phyloP scores from a whole-genome alignment of 2,329 filamentous ascomycete genomes.

The Paecilomyces sp. region DNA sequence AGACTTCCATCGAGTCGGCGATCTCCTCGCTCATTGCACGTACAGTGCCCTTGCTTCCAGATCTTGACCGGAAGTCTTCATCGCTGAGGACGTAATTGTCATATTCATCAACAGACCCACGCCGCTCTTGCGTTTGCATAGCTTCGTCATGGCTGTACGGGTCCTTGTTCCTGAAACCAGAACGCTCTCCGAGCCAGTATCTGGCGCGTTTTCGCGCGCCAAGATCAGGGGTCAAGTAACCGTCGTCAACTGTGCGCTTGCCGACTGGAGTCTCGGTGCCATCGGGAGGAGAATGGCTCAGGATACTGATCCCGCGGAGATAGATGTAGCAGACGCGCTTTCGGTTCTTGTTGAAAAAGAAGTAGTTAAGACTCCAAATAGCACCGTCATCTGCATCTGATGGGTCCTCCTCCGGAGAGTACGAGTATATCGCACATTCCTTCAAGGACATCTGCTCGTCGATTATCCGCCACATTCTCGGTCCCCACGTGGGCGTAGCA shows the following conservation, averaged over 20 bases:
- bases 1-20: constrained; percentile 48
- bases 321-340: constrained; percentile 95
- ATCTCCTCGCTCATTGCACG: constrained; percentile 49
- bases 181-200: constrained; percentile 76
- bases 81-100: constrained; percentile 40
- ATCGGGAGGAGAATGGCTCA: constrained; percentile 62
- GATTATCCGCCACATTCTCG: constrained; percentile 83
- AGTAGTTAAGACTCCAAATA: constrained; percentile 93
- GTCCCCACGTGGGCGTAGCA: constrained; percentile 66
- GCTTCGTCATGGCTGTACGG: constrained; percentile 34
- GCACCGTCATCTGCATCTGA: constrained; percentile 90
- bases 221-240: constrained; percentile 42
- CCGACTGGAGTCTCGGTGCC: constrained; percentile 35
- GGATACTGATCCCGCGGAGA: constrained; percentile 67
- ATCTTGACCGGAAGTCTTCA: constrained; percentile 32
- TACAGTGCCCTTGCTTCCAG: constrained; percentile 37
- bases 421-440: constrained; percentile 84
- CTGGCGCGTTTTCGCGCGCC: constrained; percentile 72
- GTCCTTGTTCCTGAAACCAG: constrained; percentile 35
- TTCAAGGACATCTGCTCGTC: constrained; percentile 91
- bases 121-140: constrained; percentile 12
- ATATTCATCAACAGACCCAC: constrained; percentile 29
- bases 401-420: constrained; percentile 80
- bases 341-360: constrained; percentile 89
- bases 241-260: constrained; percentile 43